phyloP scores from a whole-genome alignment of 2,329 filamentous ascomycete genomes.

The Xylogone sp. region DNA sequence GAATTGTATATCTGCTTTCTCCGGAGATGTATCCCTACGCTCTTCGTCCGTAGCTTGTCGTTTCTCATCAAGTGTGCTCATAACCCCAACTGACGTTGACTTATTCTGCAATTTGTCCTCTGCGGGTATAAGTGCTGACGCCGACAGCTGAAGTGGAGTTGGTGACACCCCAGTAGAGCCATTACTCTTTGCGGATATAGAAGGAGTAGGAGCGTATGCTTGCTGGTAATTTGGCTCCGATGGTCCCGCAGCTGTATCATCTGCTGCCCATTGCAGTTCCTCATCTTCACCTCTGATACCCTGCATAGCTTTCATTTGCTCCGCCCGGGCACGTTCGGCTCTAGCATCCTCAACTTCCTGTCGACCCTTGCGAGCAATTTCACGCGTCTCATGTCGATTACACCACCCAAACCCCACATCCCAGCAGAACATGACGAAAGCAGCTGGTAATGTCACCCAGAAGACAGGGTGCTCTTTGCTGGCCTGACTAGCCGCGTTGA shows the following conservation, averaged over 20 bases:
- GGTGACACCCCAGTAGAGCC: no score
- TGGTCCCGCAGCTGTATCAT: not conserved
- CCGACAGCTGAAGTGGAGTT: slow-evolving; percentile 8
- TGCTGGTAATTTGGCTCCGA: no score
- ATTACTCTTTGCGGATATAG: no score
- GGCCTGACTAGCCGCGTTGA: slow-evolving; percentile 57
- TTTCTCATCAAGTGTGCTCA: slow-evolving; percentile 14
- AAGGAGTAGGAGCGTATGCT: no score
- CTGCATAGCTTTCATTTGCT: no score
- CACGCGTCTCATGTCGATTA: slow-evolving; percentile 57
- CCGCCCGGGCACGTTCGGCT: slow-evolving; percentile 34
- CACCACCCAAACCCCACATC: slow-evolving; percentile 63
- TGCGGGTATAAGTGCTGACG: slow-evolving; percentile 11
- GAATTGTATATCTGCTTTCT: slow-evolving; percentile 5
- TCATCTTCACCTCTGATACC: slow-evolving; percentile 7
- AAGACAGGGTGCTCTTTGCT: slow-evolving; percentile 55
- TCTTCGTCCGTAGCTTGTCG: slow-evolving; percentile 3
- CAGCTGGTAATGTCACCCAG: slow-evolving; percentile 66
- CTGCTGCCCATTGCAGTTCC: not conserved
- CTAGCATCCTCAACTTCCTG: slow-evolving; percentile 41
- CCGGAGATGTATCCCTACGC: not conserved
- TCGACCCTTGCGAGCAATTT: slow-evolving; percentile 55
- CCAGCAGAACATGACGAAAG: slow-evolving; percentile 65
- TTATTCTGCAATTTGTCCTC: slow-evolving; percentile 8
- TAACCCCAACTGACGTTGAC: slow-evolving; percentile 8